Evolutionary conservation across 108 stramenopile species (phyloP), one percentile per base, ranked within the genome.

Genomic region (Seminavis robusta): DNA sequence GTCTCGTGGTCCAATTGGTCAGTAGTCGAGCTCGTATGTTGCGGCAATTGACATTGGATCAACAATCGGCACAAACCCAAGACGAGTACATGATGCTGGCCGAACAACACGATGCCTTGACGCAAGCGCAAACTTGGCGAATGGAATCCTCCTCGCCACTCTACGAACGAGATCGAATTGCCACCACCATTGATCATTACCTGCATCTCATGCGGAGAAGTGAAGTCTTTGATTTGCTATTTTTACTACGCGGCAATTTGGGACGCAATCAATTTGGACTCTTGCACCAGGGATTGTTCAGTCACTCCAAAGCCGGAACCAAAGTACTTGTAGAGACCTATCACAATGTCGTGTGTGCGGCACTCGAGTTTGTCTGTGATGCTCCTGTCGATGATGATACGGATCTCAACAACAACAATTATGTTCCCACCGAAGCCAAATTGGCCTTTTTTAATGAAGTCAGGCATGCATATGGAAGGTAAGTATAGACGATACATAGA

Each of bases 371-470:
- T 78, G 82, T 93, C 36, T 94, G 91, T 61, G 94, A 96, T 72
- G 78, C 83, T 1, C 82, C 79, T 0, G 87, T 90, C 8, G 21
- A 52, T 10, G 58, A 61, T 10, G 80, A 62, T 30, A 87, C 88
- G 48, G 78, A 67, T 54, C 84, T 80, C 20, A 49, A 54, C n/a
- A 75, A 64, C 37, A 77, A 79, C 34, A 74, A 65, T 41, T 67
- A 69, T 23, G 90, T 98, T 46, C 94, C 95, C 16, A 88, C 84
- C n/a, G 86, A 92, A 55, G 84, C 90, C 1, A 56, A 83, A 44
- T 77, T 99, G 26, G 97, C 96, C 13, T 99, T 99, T 54, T 99
- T 99, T 74, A 97, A 96, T 63, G 98, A 99, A 75, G 96, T 95
- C 20, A 70, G 98, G 36, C 98, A 99, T 77, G 79, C 95, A 1